Conservation (phyloP, 2,329 filamentous ascomycete species). For the Diplodia scrobiculata region DNA sequence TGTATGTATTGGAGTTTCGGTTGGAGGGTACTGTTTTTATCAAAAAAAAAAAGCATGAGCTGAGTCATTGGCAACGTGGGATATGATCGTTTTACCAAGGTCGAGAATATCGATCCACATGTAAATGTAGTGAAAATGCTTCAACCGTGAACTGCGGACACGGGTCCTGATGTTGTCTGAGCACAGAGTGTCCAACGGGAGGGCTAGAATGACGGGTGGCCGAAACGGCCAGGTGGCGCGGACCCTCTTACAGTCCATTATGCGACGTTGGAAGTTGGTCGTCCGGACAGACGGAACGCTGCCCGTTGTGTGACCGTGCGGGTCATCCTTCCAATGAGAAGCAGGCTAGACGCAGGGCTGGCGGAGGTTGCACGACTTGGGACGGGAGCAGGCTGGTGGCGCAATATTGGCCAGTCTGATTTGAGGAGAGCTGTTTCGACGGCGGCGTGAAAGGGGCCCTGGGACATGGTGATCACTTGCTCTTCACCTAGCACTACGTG, state of each 20-base stretch:
- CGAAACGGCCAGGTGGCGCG: not conserved
- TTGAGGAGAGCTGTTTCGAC: not conserved
- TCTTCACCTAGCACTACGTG: not conserved
- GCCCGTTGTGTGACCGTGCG: slow-evolving; percentile 7
- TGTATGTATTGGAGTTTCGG: not conserved
- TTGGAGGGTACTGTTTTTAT: not conserved
- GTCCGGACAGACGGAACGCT: not conserved
- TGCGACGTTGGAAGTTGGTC: slow-evolving; percentile 14
- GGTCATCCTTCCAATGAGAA: slow-evolving; percentile 3
- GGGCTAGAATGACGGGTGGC: not conserved
- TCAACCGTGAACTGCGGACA: no score
- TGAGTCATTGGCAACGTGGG: not conserved
- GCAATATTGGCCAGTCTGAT: not conserved
- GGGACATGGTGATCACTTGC: not conserved
- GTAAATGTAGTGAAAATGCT: not conserved
- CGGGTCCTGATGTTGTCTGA: no score
- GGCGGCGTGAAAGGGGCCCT: not conserved
- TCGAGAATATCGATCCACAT: not conserved
- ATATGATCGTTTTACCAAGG: not conserved
- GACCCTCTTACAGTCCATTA: not conserved
- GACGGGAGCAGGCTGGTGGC: not conserved
- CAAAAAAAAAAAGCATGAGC: not conserved
- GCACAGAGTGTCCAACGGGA: not conserved
- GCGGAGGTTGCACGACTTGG: slow-evolving; percentile 13
- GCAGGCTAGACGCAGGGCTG: not conserved